These are phyloP conservation scores for Phycomyces blakesleeanus DNA, from an alignment of 192 early-diverging fungal genomes.

Conservation along the genomic window DNA sequence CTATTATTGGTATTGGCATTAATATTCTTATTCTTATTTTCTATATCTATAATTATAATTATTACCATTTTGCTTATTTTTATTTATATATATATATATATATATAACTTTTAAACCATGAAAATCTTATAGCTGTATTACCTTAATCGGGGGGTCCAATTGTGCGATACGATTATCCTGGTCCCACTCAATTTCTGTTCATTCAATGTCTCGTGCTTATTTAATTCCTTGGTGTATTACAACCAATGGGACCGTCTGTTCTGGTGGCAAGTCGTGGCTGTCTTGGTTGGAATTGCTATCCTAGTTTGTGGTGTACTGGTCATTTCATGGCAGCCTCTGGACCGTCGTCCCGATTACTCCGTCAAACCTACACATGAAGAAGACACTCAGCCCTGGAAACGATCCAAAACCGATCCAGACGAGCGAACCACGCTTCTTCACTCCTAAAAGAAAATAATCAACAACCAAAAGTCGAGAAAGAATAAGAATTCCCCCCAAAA, in stretches of 20 bases:
- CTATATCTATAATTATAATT: no score
- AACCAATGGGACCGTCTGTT: conserved; percentile 64
- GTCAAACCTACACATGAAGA: neutral
- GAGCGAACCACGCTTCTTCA: no score
- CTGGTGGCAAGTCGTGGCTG: conserved; percentile 60
- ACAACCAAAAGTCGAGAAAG: no score
- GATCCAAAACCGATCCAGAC: no score
- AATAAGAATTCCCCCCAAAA: no score
- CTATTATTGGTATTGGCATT: no score
- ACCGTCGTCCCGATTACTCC: neutral
- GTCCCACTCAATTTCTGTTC: conserved; percentile 75
- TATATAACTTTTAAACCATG: neutral
- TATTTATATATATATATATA: neutral
- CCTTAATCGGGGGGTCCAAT: conserved; percentile 65
- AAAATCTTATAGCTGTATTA: conserved; percentile 59
- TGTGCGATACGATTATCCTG: conserved; percentile 77
- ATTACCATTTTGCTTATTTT: neutral
- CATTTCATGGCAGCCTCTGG: conserved; percentile 46
- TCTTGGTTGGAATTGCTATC: conserved; percentile 64
- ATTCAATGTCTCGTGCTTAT: conserved; percentile 67
- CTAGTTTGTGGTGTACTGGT: conserved; percentile 64
- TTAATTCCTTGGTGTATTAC: conserved; percentile 77
- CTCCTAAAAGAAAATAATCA: no score
- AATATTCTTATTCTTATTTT: no score
- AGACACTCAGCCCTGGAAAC: neutral